Percentiles rank a stretch among this genome's conserved stretches.
phyloP scores from a whole-genome alignment of 164 flowering plant species.

The Cinnamomum chago region DNA sequence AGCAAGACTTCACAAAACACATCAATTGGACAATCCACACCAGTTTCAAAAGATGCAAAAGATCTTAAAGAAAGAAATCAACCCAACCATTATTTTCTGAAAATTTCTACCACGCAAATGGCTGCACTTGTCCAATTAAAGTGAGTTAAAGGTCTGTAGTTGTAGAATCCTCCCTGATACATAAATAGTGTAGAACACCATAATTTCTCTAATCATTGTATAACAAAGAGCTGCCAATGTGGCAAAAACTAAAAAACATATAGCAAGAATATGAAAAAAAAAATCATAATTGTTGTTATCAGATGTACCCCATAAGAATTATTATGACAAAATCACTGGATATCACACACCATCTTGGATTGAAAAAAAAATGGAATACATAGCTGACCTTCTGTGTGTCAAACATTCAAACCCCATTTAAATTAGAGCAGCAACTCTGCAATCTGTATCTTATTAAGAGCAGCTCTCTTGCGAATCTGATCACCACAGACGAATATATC shows the following conservation, averaged over 20 bases:
- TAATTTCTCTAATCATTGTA: neutral
- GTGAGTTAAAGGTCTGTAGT: too few relatives aligned
- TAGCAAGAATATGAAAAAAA: neutral
- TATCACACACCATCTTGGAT: neutral
- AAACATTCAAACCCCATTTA: neutral
- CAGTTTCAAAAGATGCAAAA: too few relatives aligned
- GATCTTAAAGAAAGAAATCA: too few relatives aligned
- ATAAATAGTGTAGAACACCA: neutral
- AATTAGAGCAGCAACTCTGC: constrained; percentile 77
- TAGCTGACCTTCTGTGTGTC: neutral
- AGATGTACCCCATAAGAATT: neutral
- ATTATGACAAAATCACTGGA: neutral
- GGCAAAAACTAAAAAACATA: neutral
- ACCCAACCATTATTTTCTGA: too few relatives aligned
- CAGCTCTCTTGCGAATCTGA: constrained; percentile 98
- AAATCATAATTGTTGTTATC: neutral
- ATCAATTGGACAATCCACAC: too few relatives aligned
- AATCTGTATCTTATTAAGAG: constrained; percentile 93
- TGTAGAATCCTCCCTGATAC: too few relatives aligned
- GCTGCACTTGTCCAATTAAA: too few relatives aligned
- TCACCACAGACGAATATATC: constrained; percentile 96
- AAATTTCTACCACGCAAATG: too few relatives aligned
- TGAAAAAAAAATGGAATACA: neutral
- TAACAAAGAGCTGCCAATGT: neutral
- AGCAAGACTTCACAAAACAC: too few relatives aligned